These are phyloP conservation scores for Hygrophorus pudorinus DNA, from an alignment of 768 basidiomycete genomes.

Conservation along the genomic window DNA sequence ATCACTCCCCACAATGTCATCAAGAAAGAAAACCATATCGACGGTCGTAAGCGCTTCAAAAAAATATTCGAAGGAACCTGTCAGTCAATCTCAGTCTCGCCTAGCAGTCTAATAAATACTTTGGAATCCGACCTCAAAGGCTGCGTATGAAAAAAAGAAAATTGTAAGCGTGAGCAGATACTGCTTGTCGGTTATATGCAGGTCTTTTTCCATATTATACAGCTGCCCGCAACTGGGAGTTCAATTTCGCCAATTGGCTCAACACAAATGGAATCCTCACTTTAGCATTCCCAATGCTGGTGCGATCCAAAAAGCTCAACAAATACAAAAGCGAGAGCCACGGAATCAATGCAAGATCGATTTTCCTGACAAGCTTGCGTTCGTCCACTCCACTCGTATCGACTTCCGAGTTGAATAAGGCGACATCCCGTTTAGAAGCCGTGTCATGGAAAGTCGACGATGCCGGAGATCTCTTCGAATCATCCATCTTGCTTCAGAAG, in stretches of 20 bases:
- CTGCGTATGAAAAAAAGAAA: constrained; percentile 15
- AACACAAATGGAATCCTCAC: constrained; percentile 13
- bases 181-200: constrained; percentile 55
- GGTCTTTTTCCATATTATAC: constrained; percentile 47
- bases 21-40: constrained; percentile 63
- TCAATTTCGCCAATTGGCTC: constrained; percentile 1
- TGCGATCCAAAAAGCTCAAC: constrained; percentile 53
- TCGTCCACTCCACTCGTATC: constrained; percentile 59
- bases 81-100: constrained; percentile 4
- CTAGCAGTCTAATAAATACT: constrained; percentile 5
- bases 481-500: no score
- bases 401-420: constrained; percentile 35
- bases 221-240: constrained; percentile 29
- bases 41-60: constrained; percentile 64
- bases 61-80: constrained; percentile 70
- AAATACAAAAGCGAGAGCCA: constrained; percentile 73
- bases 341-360: constrained; percentile 55
- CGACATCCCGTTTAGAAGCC: background rate
- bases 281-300: constrained; percentile 45
- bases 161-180: constrained; percentile 58
- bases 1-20: constrained; percentile 71
- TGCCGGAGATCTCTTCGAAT: no score
- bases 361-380: constrained; percentile 57
- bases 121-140: constrained; percentile 9
- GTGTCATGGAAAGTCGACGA: no score